Conservation (phyloP, 208 protist genomes). For the Leishmania aethiopica region DNA sequence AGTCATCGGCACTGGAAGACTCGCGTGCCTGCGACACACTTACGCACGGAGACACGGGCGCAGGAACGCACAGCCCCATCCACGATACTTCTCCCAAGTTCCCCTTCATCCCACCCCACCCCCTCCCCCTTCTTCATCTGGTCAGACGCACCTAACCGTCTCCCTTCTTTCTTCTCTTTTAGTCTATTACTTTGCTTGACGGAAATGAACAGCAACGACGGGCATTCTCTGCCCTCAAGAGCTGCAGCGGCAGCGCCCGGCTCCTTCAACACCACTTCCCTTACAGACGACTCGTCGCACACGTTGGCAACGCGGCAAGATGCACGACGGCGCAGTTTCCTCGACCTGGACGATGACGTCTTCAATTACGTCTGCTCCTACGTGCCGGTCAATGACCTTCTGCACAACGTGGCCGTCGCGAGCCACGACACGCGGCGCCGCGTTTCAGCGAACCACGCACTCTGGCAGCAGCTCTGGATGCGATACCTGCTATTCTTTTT, state of each 20-base stretch:
- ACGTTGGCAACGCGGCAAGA: background rate
- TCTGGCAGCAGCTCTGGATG: constrained; percentile 41
- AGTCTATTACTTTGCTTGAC: background rate
- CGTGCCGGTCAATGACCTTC: constrained; percentile 24
- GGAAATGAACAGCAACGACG: background rate
- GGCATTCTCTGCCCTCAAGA: background rate
- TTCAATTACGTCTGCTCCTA: constrained; percentile 32
- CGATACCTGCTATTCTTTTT: constrained; percentile 25
- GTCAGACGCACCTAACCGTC: background rate
- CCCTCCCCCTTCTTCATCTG: background rate
- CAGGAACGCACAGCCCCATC: background rate
- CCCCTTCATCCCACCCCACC: background rate
- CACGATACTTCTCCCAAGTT: background rate
- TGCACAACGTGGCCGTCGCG: constrained; percentile 7
- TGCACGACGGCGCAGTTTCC: background rate
- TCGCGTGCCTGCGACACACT: background rate
- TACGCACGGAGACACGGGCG: background rate
- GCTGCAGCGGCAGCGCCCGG: background rate
- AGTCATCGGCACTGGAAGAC: background rate
- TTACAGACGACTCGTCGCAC: background rate
- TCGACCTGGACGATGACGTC: constrained; percentile 22
- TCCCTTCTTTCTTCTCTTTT: background rate
- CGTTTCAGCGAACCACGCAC: constrained; percentile 5
- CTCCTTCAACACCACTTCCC: background rate
- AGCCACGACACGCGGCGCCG: constrained; percentile 11